Base-by-base conservation (phyloP, 1,284 basidiomycete species). In the Abortiporus biennis region DNA sequence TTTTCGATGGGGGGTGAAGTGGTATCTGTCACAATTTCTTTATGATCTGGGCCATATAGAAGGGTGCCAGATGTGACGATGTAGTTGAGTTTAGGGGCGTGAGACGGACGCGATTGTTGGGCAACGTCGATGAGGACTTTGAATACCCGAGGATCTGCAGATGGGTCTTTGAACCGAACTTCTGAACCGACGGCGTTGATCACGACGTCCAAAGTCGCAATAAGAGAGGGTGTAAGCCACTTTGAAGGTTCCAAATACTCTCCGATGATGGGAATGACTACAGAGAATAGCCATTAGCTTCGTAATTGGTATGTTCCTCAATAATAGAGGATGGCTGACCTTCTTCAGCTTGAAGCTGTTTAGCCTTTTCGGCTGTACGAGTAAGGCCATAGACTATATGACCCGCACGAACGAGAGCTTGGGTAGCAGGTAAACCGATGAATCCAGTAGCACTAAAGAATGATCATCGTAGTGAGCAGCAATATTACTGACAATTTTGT, bases 301-400 rank as follows among this genome's bases (percentile, higher is more conserved):
- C n/a, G 16, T 11, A n/a, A n/a, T n/a, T n/a, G n/a, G n/a, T n/a
- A n/a, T 29, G 17, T 32, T 24, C 27, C 24, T 13, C 12, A 25
- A 15, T 13, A 12, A 36, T 12, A 19, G 33, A 17, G 1, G n/a
- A 22, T 37, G 6, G 57, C 62, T 44, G 36, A 68, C 67, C 71
- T 57, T 76, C 74, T 52, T 72, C 65, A 11, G 61, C 60, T 2
- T 62, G 60, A 1, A 76, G 62, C 34, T 53, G 46, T 39, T 66
- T 64, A 1, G 60, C 64, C 43, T 68, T 68, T 9, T 47, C 53
- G 4, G 62, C 59, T 3, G 63, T 65, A 24, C 75, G 67, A 0
- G 71, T 71, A 8, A 65, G 58, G 15, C 74, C 74, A 43, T 71
- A 74, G 3, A 76, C 74, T 22, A 67, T 62, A 47, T 78, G 73